phyloP scores from a whole-genome alignment of 148 eudicot species.

The Rhododendron ferrugineum region DNA sequence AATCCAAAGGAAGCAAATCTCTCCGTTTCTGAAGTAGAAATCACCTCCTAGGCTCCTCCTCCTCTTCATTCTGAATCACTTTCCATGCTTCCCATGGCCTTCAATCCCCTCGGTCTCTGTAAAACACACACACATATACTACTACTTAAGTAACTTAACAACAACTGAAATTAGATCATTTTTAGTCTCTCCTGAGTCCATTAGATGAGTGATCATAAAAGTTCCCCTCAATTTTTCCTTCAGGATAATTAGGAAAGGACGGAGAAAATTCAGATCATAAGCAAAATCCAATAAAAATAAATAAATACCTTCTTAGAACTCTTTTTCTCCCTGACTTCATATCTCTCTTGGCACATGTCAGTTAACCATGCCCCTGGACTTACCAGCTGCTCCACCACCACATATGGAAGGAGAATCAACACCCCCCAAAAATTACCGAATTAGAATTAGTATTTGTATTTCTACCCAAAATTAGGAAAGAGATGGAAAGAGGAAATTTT shows the following conservation, averaged over 20 bases:
- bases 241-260: not conserved
- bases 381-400: conserved; percentile 38
- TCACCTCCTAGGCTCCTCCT: not conserved
- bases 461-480: not conserved
- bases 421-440: not conserved
- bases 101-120: conserved; percentile 85
- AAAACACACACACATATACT: not conserved
- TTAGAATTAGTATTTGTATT: too few relatives aligned
- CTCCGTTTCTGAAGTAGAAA: not conserved
- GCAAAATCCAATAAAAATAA: not conserved
- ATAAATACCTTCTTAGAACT: conserved; percentile 56
- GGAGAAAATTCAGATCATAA: not conserved
- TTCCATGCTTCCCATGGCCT: conserved; percentile 80
- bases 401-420: not conserved
- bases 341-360: conserved; percentile 60
- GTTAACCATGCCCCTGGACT: conserved; percentile 69
- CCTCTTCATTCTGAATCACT: conserved; percentile 61
- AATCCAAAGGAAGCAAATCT: not conserved
- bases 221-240: not conserved
- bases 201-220: not conserved
- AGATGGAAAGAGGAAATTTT: not conserved
- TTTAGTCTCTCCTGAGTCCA: not conserved
- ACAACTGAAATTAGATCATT: not conserved
- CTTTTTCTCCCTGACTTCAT: conserved; percentile 76
- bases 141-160: not conserved